phyloP scores from a whole-genome alignment of 192 early-diverging fungal species.

The Piromyces finnis region DNA sequence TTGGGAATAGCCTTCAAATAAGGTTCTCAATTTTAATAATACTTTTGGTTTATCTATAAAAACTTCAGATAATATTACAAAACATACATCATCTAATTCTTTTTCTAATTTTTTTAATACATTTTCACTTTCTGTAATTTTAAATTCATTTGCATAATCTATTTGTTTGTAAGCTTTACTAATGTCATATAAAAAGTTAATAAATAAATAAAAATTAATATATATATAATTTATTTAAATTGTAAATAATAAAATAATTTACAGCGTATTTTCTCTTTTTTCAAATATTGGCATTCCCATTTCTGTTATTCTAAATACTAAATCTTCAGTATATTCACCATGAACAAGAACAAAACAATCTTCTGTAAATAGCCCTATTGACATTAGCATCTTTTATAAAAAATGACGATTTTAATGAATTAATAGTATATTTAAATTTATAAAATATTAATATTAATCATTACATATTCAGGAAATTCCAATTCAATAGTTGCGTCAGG shows the following conservation, averaged over 20 bases:
- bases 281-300: constrained; percentile 68
- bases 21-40: constrained; percentile 43
- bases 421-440: background rate
- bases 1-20: constrained; percentile 58
- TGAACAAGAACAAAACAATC: constrained; percentile 73
- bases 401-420: background rate
- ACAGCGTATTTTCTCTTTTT: constrained; percentile 16
- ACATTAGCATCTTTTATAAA: constrained; percentile 14
- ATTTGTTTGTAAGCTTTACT: constrained; percentile 28
- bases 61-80: constrained; percentile 72
- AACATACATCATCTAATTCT: constrained; percentile 28
- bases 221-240: background rate
- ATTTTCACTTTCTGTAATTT: constrained; percentile 2
- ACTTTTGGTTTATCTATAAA: constrained; percentile 71
- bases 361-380: constrained; percentile 62
- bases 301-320: constrained; percentile 43
- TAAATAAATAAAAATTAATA: constrained; percentile 24
- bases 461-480: constrained; percentile 37
- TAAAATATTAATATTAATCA: background rate
- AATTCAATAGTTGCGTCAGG: constrained; percentile 57
- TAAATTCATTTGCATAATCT: background rate
- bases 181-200: constrained; percentile 35
- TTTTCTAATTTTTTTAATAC: constrained; percentile 15
- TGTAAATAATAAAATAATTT: background rate
- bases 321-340: constrained; percentile 54